Evolutionary conservation across 352 stramenopile genomes (phyloP).

Genomic region (Phytopythium sindhum): DNA sequence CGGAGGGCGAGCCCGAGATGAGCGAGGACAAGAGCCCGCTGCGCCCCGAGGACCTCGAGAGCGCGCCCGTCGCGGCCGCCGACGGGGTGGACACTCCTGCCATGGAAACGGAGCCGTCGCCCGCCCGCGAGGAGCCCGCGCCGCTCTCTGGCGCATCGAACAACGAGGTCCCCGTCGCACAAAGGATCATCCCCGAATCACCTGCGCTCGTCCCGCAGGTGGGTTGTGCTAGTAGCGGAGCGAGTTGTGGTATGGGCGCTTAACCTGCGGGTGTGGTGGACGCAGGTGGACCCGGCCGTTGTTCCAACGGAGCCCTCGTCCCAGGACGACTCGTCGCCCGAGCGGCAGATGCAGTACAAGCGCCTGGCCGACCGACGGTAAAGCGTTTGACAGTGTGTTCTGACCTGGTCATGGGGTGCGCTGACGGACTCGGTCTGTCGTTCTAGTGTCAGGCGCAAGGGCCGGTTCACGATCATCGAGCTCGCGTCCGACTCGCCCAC

Average conservation of each 20-base stretch:
- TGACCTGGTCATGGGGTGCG: not conserved
- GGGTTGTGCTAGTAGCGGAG: not conserved
- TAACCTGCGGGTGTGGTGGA: not conserved
- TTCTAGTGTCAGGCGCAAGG: conserved; percentile 64
- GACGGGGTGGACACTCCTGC: not conserved
- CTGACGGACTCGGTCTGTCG: conserved; percentile 5
- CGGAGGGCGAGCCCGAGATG: conserved; percentile 16
- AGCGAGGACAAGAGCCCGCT: conserved; percentile 8
- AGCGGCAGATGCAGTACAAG: conserved; percentile 18
- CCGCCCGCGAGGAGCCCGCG: not conserved
- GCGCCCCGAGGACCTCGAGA: not conserved
- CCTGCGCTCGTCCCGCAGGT: conserved; percentile 17
- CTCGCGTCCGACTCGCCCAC: conserved; percentile 58
- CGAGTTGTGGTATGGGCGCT: too few species aligned
- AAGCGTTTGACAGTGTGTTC: not conserved
- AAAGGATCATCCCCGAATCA: not conserved
- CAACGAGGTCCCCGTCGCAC: not conserved
- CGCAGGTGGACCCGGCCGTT: conserved; percentile 5
- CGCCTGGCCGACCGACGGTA: conserved; percentile 23
- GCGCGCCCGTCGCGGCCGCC: conserved; percentile 1
- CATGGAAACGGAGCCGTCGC: not conserved
- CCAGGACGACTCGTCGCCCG: conserved; percentile 31
- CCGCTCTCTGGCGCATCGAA: not conserved
- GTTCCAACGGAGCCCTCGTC: conserved; percentile 17
- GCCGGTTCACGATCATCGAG: conserved; percentile 85